Base-by-base conservation (phyloP, 2,329 filamentous ascomycete species). In the Colletotrichum neosansevieriae region DNA sequence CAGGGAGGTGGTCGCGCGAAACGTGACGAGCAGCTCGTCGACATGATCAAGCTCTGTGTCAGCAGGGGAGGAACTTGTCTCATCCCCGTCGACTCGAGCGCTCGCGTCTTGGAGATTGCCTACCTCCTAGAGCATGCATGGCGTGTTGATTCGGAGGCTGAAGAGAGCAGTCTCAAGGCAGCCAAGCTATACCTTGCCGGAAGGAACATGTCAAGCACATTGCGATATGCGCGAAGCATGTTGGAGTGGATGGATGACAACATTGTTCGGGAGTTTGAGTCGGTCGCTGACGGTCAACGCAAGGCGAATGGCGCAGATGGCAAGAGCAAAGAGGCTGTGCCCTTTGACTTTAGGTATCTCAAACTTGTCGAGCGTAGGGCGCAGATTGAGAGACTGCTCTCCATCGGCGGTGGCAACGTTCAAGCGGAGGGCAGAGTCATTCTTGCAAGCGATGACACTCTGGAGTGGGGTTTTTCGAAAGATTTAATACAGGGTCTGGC, bases 181-280 rank as follows among this genome's bases (percentile, higher is more conserved):
- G 82, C 87, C 0, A 88, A 86, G 73, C 83, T 98, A 0, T 98
- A 94, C 76, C 84, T 99, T 49, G 95, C 94, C 0, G 94, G 94
- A 44, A 91, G 91, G 67, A 97, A 94, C 70, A 92, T 93, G 71
- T 91, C 93, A 66, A 94, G 94, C 70, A 97, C 94, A 0, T 92
- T 98, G 85, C 88, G 94, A 59, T 93, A 98, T 72, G 93, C 95
- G 29, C 88, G 94, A 72, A 98, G 95, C 78, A 97, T 99, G 93
- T 84, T 99, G 36, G 96, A 99, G 76, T 99, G 96, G 96, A 98
- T 99, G 94, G 94, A 98, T 76, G 94, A 98, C 75, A 91, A 90
- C 66, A 97, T 99, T 67, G 92, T 97, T 47, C 90, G 94, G 62
- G 95, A 98, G 74, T 97, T 97, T 70, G 94, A 97, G 77, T 89